Percentiles rank a stretch among this genome's conserved stretches.
phyloP scores from a whole-genome alignment of 192 early-diverging fungal species.

The Coemansia sp. region DNA sequence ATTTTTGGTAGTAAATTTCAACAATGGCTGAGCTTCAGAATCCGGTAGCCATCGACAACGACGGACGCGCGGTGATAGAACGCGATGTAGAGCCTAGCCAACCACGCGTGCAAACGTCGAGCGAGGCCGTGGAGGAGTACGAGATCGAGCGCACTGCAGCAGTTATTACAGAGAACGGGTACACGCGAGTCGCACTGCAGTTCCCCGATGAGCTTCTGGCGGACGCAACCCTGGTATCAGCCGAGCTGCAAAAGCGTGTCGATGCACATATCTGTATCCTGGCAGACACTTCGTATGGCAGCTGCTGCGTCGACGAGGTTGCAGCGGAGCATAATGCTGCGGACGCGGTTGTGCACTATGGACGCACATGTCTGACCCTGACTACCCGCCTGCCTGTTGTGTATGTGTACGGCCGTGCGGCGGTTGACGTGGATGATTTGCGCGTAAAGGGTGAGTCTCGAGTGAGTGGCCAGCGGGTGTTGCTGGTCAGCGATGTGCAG shows the following conservation, averaged over 20 bases:
- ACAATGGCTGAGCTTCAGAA: too few relatives aligned
- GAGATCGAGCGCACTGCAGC: constrained; percentile 66
- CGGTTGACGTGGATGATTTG: constrained; percentile 60
- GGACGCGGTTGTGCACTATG: constrained; percentile 94
- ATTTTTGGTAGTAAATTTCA: not conserved
- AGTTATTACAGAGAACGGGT: constrained; percentile 47
- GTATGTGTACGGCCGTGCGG: constrained; percentile 80
- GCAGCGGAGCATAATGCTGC: constrained; percentile 87
- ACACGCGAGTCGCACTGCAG: constrained; percentile 73
- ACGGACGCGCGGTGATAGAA: constrained; percentile 65
- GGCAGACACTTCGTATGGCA: constrained; percentile 96
- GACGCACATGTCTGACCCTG: constrained; percentile 85
- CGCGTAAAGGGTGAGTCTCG: constrained; percentile 48
- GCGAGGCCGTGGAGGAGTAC: constrained; percentile 54
- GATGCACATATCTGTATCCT: constrained; percentile 66
- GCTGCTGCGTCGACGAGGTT: constrained; percentile 97
- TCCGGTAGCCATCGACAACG: constrained; percentile 51
- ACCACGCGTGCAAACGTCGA: constrained; percentile 16
- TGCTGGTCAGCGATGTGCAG: constrained; percentile 76
- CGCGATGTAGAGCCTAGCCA: constrained; percentile 40
- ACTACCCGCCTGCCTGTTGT: constrained; percentile 78
- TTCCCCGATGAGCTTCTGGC: constrained; percentile 89
- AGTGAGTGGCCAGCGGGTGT: constrained; percentile 40
- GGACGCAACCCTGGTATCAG: constrained; percentile 65
- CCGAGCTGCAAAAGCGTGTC: constrained; percentile 52